Evolutionary conservation across 2,329 filamentous ascomycete species (phyloP).

Genomic region (Malbranchea zuffiana): DNA sequence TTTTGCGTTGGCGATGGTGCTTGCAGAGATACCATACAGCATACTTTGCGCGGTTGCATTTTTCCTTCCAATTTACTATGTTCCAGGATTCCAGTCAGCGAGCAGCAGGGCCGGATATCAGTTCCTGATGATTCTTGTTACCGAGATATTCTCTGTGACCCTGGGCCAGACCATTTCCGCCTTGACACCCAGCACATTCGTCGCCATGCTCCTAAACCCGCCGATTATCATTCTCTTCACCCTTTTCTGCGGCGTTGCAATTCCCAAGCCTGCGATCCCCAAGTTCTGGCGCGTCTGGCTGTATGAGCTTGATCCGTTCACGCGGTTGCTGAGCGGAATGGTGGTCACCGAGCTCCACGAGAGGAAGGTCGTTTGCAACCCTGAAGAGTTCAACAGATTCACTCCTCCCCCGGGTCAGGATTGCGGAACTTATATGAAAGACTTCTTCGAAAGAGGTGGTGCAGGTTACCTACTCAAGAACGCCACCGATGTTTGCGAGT

Average conservation of each 20-base stretch:
- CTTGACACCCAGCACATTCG: slow-evolving; percentile 60
- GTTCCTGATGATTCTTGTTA: slow-evolving; percentile 74
- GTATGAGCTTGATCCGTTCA: slow-evolving; percentile 57
- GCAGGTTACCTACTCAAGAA: slow-evolving; percentile 42
- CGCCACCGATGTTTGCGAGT: slow-evolving; percentile 40
- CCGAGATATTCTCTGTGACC: slow-evolving; percentile 73
- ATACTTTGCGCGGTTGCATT: slow-evolving; percentile 69
- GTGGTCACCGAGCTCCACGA: slow-evolving; percentile 26
- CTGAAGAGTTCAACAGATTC: slow-evolving; percentile 25
- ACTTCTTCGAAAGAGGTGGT: slow-evolving; percentile 29
- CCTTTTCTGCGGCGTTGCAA: slow-evolving; percentile 47
- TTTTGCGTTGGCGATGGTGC: slow-evolving; percentile 65
- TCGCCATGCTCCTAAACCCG: slow-evolving; percentile 59
- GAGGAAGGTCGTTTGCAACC: slow-evolving; percentile 23
- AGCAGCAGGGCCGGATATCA: slow-evolving; percentile 66
- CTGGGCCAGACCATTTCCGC: slow-evolving; percentile 67
- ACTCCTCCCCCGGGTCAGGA: slow-evolving; percentile 50
- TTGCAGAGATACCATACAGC: slow-evolving; percentile 76
- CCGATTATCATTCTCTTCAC: slow-evolving; percentile 64
- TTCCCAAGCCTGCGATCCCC: slow-evolving; percentile 48
- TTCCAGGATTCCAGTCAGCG: slow-evolving; percentile 59
- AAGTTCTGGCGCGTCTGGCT: slow-evolving; percentile 74
- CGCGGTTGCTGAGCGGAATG: slow-evolving; percentile 43
- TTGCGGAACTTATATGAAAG: slow-evolving; percentile 43
- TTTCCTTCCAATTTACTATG: slow-evolving; percentile 75